phyloP scores from a whole-genome alignment of 495 filamentous ascomycete genomes.

The Aspergillus nidulans region DNA sequence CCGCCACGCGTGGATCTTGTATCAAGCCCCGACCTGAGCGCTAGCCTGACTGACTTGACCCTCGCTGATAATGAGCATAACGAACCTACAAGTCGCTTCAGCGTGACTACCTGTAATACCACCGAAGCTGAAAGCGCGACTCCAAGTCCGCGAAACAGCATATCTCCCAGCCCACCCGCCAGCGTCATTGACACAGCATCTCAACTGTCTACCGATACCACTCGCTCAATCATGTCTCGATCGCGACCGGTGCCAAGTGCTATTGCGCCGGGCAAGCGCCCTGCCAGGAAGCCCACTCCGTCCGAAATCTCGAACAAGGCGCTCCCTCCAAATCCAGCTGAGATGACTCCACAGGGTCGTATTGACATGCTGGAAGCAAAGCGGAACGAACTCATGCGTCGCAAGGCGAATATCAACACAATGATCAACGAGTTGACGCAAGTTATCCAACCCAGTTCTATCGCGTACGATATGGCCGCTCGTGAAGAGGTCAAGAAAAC shows the following conservation, averaged over 20 bases:
- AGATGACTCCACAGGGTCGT: slow-evolving; percentile 56
- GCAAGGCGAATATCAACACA: slow-evolving; percentile 65
- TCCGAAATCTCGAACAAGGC: slow-evolving; percentile 41
- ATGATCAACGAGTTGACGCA: slow-evolving; percentile 69
- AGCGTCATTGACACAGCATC: slow-evolving; percentile 32
- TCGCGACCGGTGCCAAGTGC: slow-evolving; percentile 43
- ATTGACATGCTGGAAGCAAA: slow-evolving; percentile 64
- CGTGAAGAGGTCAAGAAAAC: slow-evolving; percentile 68
- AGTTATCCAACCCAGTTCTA: slow-evolving; percentile 52
- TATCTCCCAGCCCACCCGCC: slow-evolving; percentile 38
- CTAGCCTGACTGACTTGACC: slow-evolving; percentile 23
- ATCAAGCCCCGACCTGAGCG: slow-evolving; percentile 19
- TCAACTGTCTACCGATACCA: slow-evolving; percentile 29
- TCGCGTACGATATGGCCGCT: slow-evolving; percentile 52
- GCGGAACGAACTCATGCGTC: slow-evolving; percentile 58
- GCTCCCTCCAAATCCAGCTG: slow-evolving; percentile 54
- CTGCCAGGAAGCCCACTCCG: slow-evolving; percentile 49
- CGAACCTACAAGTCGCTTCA: slow-evolving; percentile 66
- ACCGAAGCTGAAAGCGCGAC: slow-evolving; percentile 35
- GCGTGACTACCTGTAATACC: slow-evolving; percentile 65
- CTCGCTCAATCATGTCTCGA: slow-evolving; percentile 44
- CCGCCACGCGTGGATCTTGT: slow-evolving; percentile 24
- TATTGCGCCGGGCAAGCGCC: slow-evolving; percentile 41
- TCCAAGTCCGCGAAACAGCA: slow-evolving; percentile 41
- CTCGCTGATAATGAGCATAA: slow-evolving; percentile 18